Evolutionary conservation across 768 basidiomycete genomes (phyloP), one percentile per base, ranked within the genome.

Genomic region (Pleurotus platypus): DNA sequence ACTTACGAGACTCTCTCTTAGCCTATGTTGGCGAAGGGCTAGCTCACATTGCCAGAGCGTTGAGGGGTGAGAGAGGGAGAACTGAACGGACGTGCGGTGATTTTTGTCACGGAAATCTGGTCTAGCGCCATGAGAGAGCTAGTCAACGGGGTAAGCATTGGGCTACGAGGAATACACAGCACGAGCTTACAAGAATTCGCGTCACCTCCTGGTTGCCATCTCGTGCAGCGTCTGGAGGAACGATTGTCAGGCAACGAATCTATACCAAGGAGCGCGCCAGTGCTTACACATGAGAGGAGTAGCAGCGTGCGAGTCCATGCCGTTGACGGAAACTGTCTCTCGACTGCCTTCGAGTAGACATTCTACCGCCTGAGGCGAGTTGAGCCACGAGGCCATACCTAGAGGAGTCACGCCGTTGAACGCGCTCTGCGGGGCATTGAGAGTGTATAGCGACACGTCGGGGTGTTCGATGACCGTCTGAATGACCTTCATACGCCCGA

Each of bases 201-300:
- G 86, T 86, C n/a, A 90, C 86, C 54, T 85, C 78, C 42, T 85
- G 66, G 62, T 78, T 81, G 46, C 86, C 83, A 68, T 92, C 90
- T 57, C 90, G 84, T 46, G 87, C 81, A 27, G 90, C 89, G 70
- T 92, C 90, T 92, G 66, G 57, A 60, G 57, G 11, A 51, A 53
- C 61, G 60, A 57, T 46, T 18, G 55, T 61, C 48, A 30, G 55
- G 56, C 8, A 49, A 48, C 47, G 40, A 57, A 56, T 48, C 56
- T 55, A 47, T 15, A 55, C 50, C 59, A 48, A 58, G 61, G 39
- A 42, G 60, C 55, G 46, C 38, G 46, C 50, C 39, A 59, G 54
- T 26, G 75, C 86, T 73, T 76, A 92, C 90, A 92, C 90, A 92
- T 92, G 58, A 92, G 75, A 5, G 90, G 83, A 24, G 90, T 92